These are phyloP conservation scores for Malassezia sympodialis DNA, from an alignment of 1,284 basidiomycete genomes.

Conservation along the genomic window DNA sequence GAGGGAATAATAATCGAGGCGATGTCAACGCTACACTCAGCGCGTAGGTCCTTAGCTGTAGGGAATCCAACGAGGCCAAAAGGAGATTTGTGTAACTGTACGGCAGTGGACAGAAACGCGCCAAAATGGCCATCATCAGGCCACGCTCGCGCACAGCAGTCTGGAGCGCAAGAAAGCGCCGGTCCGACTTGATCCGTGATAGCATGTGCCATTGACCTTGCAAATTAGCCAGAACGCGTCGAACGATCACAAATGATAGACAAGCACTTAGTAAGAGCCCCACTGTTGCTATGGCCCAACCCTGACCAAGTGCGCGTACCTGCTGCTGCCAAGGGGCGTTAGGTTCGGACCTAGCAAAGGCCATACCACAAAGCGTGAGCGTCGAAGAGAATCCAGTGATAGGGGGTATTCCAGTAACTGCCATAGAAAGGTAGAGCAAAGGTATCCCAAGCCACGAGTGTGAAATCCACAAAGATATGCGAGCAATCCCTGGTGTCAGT, in stretches of 20 bases:
- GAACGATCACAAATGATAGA: constrained; percentile 24
- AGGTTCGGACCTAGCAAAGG: constrained; percentile 16
- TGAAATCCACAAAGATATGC: constrained; percentile 22
- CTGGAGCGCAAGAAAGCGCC: constrained; percentile 31
- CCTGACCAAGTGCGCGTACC: constrained; percentile 17
- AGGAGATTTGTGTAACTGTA: constrained; percentile 31
- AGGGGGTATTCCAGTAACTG: constrained; percentile 27
- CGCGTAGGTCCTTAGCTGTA: constrained; percentile 26
- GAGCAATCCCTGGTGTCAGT: constrained; percentile 5
- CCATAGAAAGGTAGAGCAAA: constrained; percentile 21
- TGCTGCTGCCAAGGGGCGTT: constrained; percentile 1
- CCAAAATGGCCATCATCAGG: constrained; percentile 31
- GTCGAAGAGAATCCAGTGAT: constrained; percentile 35
- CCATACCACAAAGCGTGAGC: constrained; percentile 37
- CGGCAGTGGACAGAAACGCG: constrained; percentile 40
- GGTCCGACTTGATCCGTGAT: constrained; percentile 21
- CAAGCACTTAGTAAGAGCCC: constrained; percentile 31
- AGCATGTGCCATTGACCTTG: constrained; percentile 17
- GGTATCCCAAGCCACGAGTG: constrained; percentile 18
- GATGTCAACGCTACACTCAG: constrained; percentile 33
- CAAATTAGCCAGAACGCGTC: constrained; percentile 15
- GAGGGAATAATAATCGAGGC: constrained; percentile 41
- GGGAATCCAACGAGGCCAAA: constrained; percentile 28
- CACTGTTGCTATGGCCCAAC: constrained; percentile 30
- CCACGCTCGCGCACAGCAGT: constrained; percentile 29